Base-by-base conservation (phyloP, 352 stramenopile species). In the Globisporangium okanoganense region DNA sequence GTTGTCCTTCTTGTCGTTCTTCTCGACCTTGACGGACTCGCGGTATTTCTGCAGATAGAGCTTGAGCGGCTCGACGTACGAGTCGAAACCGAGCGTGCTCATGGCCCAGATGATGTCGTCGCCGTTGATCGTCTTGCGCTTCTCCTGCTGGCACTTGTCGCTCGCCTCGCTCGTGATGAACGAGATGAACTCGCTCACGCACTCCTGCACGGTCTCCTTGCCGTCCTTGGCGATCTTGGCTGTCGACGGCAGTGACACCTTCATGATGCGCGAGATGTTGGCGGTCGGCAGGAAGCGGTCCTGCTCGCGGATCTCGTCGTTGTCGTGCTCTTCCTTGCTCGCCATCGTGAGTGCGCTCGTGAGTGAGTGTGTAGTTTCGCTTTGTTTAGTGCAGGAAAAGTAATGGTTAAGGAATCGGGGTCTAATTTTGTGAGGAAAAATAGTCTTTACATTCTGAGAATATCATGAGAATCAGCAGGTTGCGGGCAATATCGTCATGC, bases 181-280 rank as follows among this genome's bases (percentile, higher is more conserved):
- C 72, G 94, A 99, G 72, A 99, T 99, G 78, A 99, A 99, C 82
- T 99, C 98, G 49, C 92, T 99, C 60, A 99, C 97, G 70, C 97
- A 99, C 82, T 99, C 97, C 82, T 99, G 97, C 55, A 99, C 96
- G 10, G 95, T 99, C 75, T 99, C 97, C 76, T 99, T 99, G 65
- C 96, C 98, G 75, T 99, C 98, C 81, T 99, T 99, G 58, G 97
- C 96, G 74, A 99, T 99, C 87, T 99, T 99, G 61, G 97, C 97
- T 56, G 97, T 99, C 64, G 96, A 92, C 24, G 97, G 97, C 22
- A 99, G 85, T 47, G 89, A 98, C 56, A 98, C 97, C 80, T 99
- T 99, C 97, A 99, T 99, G 73, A 99, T 99, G 36, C 97, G 88
- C 48, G 92, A 97, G 79, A 99, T 99, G 84, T 99, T 99, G 64